Percentiles rank a stretch among this genome's conserved stretches.
These are phyloP conservation scores for Eutypella sp. DNA, from an alignment of 2,329 filamentous ascomycete genomes.

Conservation along the genomic window DNA sequence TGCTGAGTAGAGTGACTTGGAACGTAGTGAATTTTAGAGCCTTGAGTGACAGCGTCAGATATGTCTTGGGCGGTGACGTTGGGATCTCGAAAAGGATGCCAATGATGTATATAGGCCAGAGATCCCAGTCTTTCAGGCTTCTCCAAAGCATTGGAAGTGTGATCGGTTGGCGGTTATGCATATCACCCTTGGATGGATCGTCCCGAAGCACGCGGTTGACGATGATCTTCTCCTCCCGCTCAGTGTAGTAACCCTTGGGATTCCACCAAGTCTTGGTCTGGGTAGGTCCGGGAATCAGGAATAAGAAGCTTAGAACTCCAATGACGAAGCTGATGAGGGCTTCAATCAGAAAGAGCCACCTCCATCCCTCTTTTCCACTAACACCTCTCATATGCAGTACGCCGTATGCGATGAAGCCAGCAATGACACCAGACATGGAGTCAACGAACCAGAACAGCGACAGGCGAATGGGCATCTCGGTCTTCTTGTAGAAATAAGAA, in stretches of 20 bases:
- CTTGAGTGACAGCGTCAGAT: constrained; percentile 55
- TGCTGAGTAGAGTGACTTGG: constrained; percentile 57
- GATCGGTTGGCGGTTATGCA: constrained; percentile 57
- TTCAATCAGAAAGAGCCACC: constrained; percentile 41
- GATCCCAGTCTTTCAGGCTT: constrained; percentile 45
- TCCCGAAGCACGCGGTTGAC: constrained; percentile 56
- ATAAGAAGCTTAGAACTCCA: constrained; percentile 47
- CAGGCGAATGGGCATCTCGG: constrained; percentile 63
- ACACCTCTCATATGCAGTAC: constrained; percentile 46
- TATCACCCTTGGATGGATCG: constrained; percentile 54
- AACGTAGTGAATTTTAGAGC: constrained; percentile 56
- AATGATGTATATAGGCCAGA: constrained; percentile 46
- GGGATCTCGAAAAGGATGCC: constrained; percentile 53
- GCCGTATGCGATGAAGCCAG: constrained; percentile 49
- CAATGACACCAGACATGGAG: constrained; percentile 48
- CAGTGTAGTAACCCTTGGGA: constrained; percentile 54
- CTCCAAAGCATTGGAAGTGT: constrained; percentile 45
- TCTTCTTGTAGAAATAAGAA: constrained; percentile 70
- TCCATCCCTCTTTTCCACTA: constrained; percentile 48
- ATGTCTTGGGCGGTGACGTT: constrained; percentile 40
- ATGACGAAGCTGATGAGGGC: constrained; percentile 40
- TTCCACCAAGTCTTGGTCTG: constrained; percentile 51
- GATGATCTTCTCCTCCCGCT: constrained; percentile 54
- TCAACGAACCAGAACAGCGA: constrained; percentile 69
- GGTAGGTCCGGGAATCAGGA: constrained; percentile 49